Evolutionary conservation across 345 rosid genomes (phyloP).

Genomic region (Cardamine chenopodiifolia): DNA sequence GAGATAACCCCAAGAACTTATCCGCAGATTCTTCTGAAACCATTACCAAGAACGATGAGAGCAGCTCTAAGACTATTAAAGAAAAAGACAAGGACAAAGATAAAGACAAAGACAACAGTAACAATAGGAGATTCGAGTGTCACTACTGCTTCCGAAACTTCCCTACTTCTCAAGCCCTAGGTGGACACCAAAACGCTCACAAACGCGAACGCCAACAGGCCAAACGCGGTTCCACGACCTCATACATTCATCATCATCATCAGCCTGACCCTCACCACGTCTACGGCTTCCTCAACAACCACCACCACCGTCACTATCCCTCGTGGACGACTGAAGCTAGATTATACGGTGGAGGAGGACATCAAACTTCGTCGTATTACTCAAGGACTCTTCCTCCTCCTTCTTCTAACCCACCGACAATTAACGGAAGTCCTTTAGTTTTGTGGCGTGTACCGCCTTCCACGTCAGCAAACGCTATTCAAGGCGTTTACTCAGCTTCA

Average conservation of each 20-base stretch:
- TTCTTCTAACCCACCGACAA: constrained; percentile 46
- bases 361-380: constrained; percentile 53
- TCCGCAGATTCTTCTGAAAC: constrained; percentile 17
- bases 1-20: constrained; percentile 28
- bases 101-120: constrained; percentile 49
- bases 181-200: constrained; percentile 99
- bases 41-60: constrained; percentile 28
- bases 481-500: constrained; percentile 35
- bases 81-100: constrained; percentile 48
- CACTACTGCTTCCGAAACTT: constrained; percentile 94
- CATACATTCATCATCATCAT: constrained; percentile 54
- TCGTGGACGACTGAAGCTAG: constrained; percentile 46
- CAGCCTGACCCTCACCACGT: constrained; percentile 60
- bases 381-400: constrained; percentile 47
- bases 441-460: constrained; percentile 74
- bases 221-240: constrained; percentile 73
- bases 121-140: constrained; percentile 77
- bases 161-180: constrained; percentile 98
- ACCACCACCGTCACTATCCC: constrained; percentile 51
- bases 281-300: constrained; percentile 37
- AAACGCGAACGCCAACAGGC: constrained; percentile 97
- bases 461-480: constrained; percentile 38
- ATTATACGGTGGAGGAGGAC: constrained; percentile 63
- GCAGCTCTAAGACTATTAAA: constrained; percentile 44
- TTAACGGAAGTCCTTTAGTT: constrained; percentile 75